Evolutionary conservation across 371 early-diverging fungal species (phyloP), one percentile per base, ranked within the genome.

Genomic region (Actinomortierella wolfii): DNA sequence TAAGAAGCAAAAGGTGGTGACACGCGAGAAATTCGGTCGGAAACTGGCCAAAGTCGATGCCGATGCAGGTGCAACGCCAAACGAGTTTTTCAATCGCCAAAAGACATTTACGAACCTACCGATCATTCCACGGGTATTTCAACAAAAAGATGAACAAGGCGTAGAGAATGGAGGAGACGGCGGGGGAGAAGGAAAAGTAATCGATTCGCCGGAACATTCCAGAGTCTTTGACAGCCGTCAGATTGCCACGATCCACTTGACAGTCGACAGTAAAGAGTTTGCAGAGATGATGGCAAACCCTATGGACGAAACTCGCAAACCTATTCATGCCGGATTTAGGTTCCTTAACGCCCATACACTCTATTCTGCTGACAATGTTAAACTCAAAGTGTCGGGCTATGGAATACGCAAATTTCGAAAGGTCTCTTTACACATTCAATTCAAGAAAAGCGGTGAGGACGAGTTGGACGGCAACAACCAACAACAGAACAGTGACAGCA

Each of bases 401-500:
- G 73, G 67, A 42, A 68, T 76, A 23, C 62, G 70, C 3, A 53
- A 48, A 2, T 78, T 70, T 69, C 69, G 78, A 28, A 81, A 81
- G 43, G 62, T 78, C n/a, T 79, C 81, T 8, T 63, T 78, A 43
- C 76, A 60, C 45, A 18, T 81, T 59, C 78, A 78, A 45, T 77
- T 81, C 20, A 4, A 25, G 52, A 68, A 18, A 46, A 57, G n/a
- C n/a, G n/a, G n/a, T n/a, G n/a, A n/a, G n/a, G n/a, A n/a, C n/a
- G n/a, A n/a, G n/a, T n/a, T n/a, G n/a, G n/a, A n/a, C n/a, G n/a
- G n/a, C n/a, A n/a, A n/a, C n/a, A n/a, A n/a, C n/a, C n/a, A n/a
- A n/a, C n/a, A n/a, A n/a, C n/a, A n/a, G n/a, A n/a, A n/a, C n/a
- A n/a, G n/a, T 28, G 21, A 52, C 53, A 42, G 7, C 1, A 29